A percentile compares a stretch with the other conserved stretches of the same genome.
Evolutionary conservation across 2,329 filamentous ascomycete genomes (phyloP).

Genomic region (Colletotrichum higginsianum): DNA sequence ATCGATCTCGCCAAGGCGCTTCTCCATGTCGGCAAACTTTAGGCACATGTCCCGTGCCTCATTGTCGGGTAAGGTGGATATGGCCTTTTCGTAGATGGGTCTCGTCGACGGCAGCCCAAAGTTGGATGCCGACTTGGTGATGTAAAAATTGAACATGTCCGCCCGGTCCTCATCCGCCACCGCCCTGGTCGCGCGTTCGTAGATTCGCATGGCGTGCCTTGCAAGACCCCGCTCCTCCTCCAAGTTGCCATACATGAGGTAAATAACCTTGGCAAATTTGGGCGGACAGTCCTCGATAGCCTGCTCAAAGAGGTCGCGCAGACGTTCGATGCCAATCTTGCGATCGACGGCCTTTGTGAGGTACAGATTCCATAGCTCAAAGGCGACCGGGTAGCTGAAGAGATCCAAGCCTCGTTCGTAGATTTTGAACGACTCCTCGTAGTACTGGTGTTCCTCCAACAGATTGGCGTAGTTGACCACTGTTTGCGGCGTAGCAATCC

Average conservation of each 20-base stretch:
- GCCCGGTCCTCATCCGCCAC: slow-evolving; percentile 95
- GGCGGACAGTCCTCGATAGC: slow-evolving; percentile 94
- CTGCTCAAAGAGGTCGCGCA: slow-evolving; percentile 97
- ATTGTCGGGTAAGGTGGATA: slow-evolving; percentile 90
- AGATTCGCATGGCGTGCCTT: slow-evolving; percentile 98
- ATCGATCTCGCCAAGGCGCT: slow-evolving; percentile 92
- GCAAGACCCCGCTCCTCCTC: slow-evolving; percentile 97
- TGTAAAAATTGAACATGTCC: slow-evolving; percentile 99
- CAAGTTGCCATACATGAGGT: slow-evolving; percentile 97
- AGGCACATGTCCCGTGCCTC: slow-evolving; percentile 99
- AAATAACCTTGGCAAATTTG: slow-evolving; percentile 95
- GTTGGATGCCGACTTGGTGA: slow-evolving; percentile 98
- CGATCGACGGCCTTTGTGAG: slow-evolving; percentile 97
- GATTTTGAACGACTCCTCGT: slow-evolving; percentile 97
- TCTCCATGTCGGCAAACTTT: slow-evolving; percentile 98
- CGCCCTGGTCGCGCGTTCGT: slow-evolving; percentile 94
- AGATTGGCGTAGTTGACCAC: slow-evolving; percentile 99
- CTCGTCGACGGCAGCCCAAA: slow-evolving; percentile 96
- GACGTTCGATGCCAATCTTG: slow-evolving; percentile 93
- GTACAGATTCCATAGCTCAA: slow-evolving; percentile 98
- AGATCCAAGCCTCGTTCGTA: slow-evolving; percentile 96
- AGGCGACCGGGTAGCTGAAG: slow-evolving; percentile 98
- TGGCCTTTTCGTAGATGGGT: slow-evolving; percentile 96
- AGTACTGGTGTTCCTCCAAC: slow-evolving; percentile 94
- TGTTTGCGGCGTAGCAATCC: slow-evolving; percentile 97